These are phyloP conservation scores for Crithidia thermophila DNA, from an alignment of 208 protist species.

Conservation along the genomic window DNA sequence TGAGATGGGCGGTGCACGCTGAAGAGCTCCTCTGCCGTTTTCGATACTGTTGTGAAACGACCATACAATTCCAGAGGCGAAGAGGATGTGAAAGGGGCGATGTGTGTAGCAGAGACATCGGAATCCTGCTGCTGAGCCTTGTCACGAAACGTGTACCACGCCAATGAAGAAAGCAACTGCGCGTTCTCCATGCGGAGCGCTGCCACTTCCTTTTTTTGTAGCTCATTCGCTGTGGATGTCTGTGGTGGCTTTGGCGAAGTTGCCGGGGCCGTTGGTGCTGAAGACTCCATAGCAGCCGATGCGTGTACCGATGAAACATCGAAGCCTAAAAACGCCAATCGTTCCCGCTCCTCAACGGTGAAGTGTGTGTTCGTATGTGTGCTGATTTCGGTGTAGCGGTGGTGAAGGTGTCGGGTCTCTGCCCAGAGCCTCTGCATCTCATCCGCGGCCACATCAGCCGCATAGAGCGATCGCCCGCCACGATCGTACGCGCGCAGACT, in stretches of 20 bases:
- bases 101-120: neutral
- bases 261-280: neutral
- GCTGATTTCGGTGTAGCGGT: slow-evolving; percentile 2
- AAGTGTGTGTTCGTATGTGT: neutral
- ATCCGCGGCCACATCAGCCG: slow-evolving; percentile 2
- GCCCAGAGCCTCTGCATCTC: slow-evolving; percentile 8
- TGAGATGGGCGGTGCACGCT: too few relatives aligned
- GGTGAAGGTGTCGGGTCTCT: slow-evolving; percentile 23
- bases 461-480: neutral
- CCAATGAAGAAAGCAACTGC: slow-evolving; percentile 10
- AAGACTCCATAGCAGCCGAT: neutral
- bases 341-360: slow-evolving; percentile 6
- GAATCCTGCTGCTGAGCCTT: too few relatives aligned
- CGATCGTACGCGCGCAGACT: neutral
- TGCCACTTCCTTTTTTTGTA: neutral
- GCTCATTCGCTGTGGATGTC: neutral
- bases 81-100: too few relatives aligned
- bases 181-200: slow-evolving; percentile 10
- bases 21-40: neutral
- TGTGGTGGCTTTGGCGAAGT: neutral
- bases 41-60: neutral
- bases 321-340: slow-evolving; percentile 19
- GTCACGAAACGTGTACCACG: slow-evolving; percentile 21
- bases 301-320: neutral
- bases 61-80: too few relatives aligned